phyloP scores from a whole-genome alignment of 2,329 filamentous ascomycete species.

The Aspergillus melleus region DNA sequence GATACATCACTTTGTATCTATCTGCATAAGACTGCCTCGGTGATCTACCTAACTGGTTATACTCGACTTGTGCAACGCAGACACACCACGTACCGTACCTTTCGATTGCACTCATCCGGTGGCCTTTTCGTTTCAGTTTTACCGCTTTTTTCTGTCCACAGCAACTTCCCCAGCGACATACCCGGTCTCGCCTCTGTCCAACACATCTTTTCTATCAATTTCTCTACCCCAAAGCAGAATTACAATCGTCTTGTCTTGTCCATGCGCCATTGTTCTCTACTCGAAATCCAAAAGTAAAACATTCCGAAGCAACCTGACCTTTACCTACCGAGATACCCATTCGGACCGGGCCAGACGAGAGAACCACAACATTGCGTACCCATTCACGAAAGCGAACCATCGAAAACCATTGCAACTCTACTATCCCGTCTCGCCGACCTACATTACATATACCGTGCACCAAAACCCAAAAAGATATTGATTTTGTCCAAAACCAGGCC shows the following conservation, averaged over 20 bases:
- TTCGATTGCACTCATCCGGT: background rate
- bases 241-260: background rate
- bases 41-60: background rate
- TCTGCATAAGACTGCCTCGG: background rate
- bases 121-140: too few relatives aligned
- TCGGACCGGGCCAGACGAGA: too few relatives aligned
- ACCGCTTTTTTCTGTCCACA: background rate
- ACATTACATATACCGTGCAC: too few relatives aligned
- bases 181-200: too few relatives aligned
- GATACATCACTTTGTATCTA: constrained; percentile 4
- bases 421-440: too few relatives aligned
- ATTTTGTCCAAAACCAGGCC: background rate
- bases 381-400: too few relatives aligned
- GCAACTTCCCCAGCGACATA: background rate
- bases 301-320: background rate
- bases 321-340: too few relatives aligned
- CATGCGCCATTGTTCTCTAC: background rate
- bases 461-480: too few relatives aligned
- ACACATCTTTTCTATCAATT: too few relatives aligned
- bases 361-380: too few relatives aligned
- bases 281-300: background rate
- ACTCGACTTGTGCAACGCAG: background rate
- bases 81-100: background rate
- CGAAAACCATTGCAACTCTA: too few relatives aligned
- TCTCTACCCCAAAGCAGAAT: background rate